Conservation (phyloP, 805 yeast species). For the Hanseniaspora mollemarum region DNA sequence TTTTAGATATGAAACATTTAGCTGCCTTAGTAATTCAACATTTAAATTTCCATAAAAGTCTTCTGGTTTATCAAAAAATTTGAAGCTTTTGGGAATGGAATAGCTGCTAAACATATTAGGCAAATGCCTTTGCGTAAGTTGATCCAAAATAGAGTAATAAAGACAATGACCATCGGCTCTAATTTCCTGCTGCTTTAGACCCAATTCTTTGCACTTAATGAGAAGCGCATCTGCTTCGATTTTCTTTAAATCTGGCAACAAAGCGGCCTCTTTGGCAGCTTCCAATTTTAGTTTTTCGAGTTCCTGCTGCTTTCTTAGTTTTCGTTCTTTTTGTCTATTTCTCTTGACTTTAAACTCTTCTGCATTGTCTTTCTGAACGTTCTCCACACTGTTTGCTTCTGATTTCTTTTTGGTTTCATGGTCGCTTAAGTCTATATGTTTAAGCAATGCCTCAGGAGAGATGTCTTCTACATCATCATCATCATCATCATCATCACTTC, state of each 20-base stretch:
- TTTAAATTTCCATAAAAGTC: constrained; percentile 9
- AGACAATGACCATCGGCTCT: constrained; percentile 91
- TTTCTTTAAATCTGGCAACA: constrained; percentile 53
- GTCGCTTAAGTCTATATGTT: constrained; percentile 15
- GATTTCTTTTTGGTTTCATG: constrained; percentile 5
- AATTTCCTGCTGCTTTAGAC: constrained; percentile 53
- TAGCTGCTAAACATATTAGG: constrained; percentile 29
- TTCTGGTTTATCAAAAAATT: background rate
- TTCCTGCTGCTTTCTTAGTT: constrained; percentile 66
- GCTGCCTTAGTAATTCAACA: constrained; percentile 42
- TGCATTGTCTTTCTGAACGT: constrained; percentile 27
- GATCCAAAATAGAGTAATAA: constrained; percentile 77
- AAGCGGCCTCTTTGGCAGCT: constrained; percentile 59
- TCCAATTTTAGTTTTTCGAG: constrained; percentile 49
- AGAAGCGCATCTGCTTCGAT: constrained; percentile 61
- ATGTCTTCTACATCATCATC: constrained; percentile 29
- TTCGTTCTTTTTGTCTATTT: constrained; percentile 74
- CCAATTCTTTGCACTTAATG: constrained; percentile 38
- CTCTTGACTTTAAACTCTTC: constrained; percentile 31
- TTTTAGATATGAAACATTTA: constrained; percentile 58
- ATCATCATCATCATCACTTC: constrained; percentile 28
- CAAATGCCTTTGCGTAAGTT: constrained; percentile 45
- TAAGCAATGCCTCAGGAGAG: constrained; percentile 13
- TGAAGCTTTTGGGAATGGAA: constrained; percentile 5
- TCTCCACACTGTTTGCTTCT: constrained; percentile 7